Evolutionary conservation across 208 protist genomes (phyloP).

Genomic region (Tritrichomonas foetus): DNA sequence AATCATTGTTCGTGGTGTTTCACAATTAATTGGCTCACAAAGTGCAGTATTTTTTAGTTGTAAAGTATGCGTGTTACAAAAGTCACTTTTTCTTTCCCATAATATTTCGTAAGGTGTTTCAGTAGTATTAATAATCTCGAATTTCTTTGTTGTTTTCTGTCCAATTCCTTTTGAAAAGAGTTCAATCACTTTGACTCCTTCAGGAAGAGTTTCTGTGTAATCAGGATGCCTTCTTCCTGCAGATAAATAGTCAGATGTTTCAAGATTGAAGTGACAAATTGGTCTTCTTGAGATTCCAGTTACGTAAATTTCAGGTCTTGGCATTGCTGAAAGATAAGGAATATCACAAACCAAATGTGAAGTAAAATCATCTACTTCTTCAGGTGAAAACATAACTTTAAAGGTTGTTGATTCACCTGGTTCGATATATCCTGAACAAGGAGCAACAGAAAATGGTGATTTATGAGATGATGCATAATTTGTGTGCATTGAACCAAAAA

Average conservation of each 20-base stretch:
- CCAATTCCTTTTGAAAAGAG: not conserved
- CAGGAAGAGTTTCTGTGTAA: not conserved
- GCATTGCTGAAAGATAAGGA: not conserved
- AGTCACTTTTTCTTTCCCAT: not conserved
- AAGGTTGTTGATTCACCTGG: constrained; percentile 61
- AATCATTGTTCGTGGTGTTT: not conserved
- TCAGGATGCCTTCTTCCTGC: constrained; percentile 54
- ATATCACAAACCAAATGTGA: not conserved
- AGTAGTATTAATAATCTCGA: constrained; percentile 26
- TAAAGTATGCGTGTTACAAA: not conserved
- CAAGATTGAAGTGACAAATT: constrained; percentile 84
- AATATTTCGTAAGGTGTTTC: not conserved
- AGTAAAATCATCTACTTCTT: constrained; percentile 58
- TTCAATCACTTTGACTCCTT: constrained; percentile 3
- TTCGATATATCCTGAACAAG: constrained; percentile 62
- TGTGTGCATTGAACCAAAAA: not conserved
- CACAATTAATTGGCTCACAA: not conserved
- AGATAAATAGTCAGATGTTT: constrained; percentile 72
- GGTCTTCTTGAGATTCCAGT: constrained; percentile 73
- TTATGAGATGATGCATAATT: not conserved
- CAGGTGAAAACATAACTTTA: constrained; percentile 72
- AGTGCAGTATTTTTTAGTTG: not conserved
- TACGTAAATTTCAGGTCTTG: constrained; percentile 60
- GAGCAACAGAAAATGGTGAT: constrained; percentile 68
- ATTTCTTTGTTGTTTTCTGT: not conserved